A percentile compares a stretch with the other conserved stretches of the same genome.
Conservation (phyloP, 805 yeast species). For the Wickerhamiella kurtzmanii region DNA sequence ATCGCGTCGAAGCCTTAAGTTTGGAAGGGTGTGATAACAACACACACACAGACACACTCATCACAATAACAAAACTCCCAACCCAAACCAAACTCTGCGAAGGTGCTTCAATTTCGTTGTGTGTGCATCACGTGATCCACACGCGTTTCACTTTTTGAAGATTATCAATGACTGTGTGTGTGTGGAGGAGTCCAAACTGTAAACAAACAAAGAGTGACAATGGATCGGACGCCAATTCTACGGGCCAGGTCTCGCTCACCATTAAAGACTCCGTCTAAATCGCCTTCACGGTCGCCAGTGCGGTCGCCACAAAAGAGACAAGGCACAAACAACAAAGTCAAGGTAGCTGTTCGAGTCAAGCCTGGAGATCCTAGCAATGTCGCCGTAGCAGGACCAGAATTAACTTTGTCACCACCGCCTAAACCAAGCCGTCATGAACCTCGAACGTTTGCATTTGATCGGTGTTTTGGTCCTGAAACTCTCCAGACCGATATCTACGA, state of each 20-base stretch:
- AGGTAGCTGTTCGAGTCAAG: constrained; percentile 30
- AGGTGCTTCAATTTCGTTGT: no score
- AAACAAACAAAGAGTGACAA: neutral
- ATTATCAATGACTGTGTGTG: neutral
- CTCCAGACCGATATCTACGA: constrained; percentile 41
- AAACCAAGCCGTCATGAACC: constrained; percentile 16
- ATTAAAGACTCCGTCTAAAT: neutral
- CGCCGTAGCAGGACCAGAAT: constrained; percentile 11
- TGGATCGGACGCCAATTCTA: neutral
- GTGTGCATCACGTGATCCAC: no score
- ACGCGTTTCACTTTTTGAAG: neutral
- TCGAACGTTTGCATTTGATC: constrained; percentile 38
- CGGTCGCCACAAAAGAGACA: neutral
- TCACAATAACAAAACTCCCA: neutral
- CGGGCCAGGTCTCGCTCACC: neutral
- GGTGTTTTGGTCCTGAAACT: constrained; percentile 32
- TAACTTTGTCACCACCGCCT: constrained; percentile 12
- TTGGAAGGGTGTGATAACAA: neutral
- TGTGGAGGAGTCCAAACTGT: no score
- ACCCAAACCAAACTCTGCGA: neutral
- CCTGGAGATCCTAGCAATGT: constrained; percentile 19
- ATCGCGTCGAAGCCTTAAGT: no score
- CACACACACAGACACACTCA: no score
- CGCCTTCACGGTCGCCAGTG: neutral
- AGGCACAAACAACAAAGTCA: constrained; percentile 15